These are phyloP conservation scores for Syzygium aqueum DNA, from an alignment of 345 rosid species.

Conservation along the genomic window DNA sequence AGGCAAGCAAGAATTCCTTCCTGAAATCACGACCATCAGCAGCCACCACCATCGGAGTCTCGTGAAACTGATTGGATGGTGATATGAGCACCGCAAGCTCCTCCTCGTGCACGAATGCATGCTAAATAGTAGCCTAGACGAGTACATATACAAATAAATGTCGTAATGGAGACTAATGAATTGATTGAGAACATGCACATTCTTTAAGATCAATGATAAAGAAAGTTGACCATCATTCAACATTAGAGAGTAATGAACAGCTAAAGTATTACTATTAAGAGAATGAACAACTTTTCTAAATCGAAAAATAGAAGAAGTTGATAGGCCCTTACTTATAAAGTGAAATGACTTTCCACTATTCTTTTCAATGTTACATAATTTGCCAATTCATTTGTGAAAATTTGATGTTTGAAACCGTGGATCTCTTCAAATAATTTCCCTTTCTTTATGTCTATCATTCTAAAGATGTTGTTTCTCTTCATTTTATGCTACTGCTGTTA, in stretches of 20 bases:
- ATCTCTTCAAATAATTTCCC: too few relatives aligned
- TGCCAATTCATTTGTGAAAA: too few relatives aligned
- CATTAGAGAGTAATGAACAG: neutral
- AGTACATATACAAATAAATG: constrained; percentile 21
- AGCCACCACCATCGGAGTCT: constrained; percentile 55
- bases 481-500: too few relatives aligned
- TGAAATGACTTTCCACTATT: neutral
- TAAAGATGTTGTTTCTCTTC: too few relatives aligned
- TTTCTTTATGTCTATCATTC: too few relatives aligned
- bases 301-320: neutral
- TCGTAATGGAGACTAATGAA: neutral
- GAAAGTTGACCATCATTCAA: neutral
- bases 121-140: constrained; percentile 66
- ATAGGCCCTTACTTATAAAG: neutral
- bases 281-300: neutral
- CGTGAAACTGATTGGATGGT: constrained; percentile 75
- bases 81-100: constrained; percentile 43
- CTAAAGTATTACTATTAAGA: neutral
- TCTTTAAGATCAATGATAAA: neutral
- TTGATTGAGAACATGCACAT: neutral
- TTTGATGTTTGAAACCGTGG: too few relatives aligned
- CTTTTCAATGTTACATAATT: too few relatives aligned
- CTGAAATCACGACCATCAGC: constrained; percentile 69
- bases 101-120: constrained; percentile 68
- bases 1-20: constrained; percentile 73